These are phyloP conservation scores for Tothia fuscella DNA, from an alignment of 2,329 filamentous ascomycete genomes.

Conservation along the genomic window DNA sequence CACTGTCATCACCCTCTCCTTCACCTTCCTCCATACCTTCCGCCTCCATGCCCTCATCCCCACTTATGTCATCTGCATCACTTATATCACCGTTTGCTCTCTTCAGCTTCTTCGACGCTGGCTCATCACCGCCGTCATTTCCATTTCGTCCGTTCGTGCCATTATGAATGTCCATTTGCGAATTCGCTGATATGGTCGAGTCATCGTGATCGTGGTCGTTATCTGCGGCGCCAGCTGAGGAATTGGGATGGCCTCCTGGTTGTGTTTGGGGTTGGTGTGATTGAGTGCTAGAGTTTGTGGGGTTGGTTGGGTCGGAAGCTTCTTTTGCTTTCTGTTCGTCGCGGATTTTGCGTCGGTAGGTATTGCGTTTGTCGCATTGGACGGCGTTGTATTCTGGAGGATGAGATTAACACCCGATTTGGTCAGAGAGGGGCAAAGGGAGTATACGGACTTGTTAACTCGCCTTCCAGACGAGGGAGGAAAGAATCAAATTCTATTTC, in stretches of 20 bases:
- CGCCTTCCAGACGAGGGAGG: slow-evolving; percentile 57
- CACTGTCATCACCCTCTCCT: slow-evolving; percentile 28
- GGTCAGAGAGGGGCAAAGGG: slow-evolving; percentile 33
- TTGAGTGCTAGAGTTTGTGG: too few species aligned
- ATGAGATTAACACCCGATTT: slow-evolving; percentile 32
- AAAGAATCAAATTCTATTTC: slow-evolving; percentile 65
- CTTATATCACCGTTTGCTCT: slow-evolving; percentile 28
- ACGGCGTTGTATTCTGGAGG: slow-evolving; percentile 64
- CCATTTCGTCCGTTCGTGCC: slow-evolving; percentile 16
- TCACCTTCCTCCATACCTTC: slow-evolving; percentile 25
- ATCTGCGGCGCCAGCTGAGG: background rate
- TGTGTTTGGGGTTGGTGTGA: slow-evolving; percentile 13
- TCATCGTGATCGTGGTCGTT: background rate
- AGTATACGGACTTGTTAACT: too few species aligned
- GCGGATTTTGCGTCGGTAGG: slow-evolving; percentile 57
- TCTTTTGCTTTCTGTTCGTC: slow-evolving; percentile 42
- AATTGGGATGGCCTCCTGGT: slow-evolving; percentile 11
- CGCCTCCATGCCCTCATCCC: too few species aligned
- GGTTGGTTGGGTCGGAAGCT: slow-evolving; percentile 12
- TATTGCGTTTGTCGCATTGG: slow-evolving; percentile 62
- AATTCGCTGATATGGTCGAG: slow-evolving; percentile 11
- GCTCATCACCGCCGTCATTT: slow-evolving; percentile 21
- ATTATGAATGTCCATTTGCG: slow-evolving; percentile 14
- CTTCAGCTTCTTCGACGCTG: slow-evolving; percentile 20
- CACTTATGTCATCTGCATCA: too few species aligned